Base-by-base conservation (phyloP, 768 basidiomycete genomes). In the Bullera alba region DNA sequence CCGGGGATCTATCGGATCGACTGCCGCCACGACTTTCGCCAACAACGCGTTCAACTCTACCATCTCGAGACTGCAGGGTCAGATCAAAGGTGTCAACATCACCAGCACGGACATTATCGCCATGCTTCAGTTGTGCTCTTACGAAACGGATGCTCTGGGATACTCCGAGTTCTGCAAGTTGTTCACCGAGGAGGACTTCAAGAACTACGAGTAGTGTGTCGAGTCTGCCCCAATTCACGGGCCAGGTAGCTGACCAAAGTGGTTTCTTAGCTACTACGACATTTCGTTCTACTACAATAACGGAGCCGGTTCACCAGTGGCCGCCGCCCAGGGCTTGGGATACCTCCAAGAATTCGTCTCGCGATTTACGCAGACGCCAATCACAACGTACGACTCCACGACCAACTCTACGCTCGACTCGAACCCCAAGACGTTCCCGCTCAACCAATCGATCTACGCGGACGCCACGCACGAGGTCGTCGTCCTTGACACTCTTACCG, bases 391-490 rank as follows among this genome's bases (percentile, higher is more conserved):
- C 48, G 50, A 69, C 58, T 62, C 67, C 5, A 49, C 51, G 1
- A 59, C 58, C 46, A 74, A 74, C 56, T 27, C 46, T 10, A 73
- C 72, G 4, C 65, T 74, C 32, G 70, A 73, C 53, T 19, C 51
- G 32, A 61, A 53, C 53, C 17, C 57, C 5, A 43, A 5, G 1
- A 62, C 59, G 15, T 75, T 75, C 72, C 73, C 74, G 3, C 56
- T 73, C 51, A 67, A 74, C 47, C 69, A 72, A 51, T 57, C 56
- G 14, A 67, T 92, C 28, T 92, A 90, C 51, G 87, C 89, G 5
- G 90, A 93, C 23, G 65, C 65, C 15, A 75, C 73, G 0, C 91
- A 92, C 50, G 90, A 93, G 61, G 86, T 88, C n/a, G 85, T 91
- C 32, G 81, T 91, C 0, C 73, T 89, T n/a, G 85, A 89, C 61